Evolutionary conservation across 78 protist species (phyloP).

Genomic region (Tieghemostelium lacteum): DNA sequence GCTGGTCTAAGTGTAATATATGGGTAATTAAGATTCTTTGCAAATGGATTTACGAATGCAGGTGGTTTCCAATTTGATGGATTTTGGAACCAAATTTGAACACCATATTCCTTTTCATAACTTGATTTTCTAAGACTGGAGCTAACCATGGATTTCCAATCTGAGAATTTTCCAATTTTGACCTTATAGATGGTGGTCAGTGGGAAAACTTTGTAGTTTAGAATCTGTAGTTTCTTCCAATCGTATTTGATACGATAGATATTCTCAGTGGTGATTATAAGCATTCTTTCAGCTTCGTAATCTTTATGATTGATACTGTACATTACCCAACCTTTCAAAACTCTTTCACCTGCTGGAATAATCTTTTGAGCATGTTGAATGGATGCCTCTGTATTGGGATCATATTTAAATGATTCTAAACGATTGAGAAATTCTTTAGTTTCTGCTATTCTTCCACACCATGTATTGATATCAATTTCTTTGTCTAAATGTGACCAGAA

Average conservation of each 20-base stretch:
- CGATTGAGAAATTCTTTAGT: conserved; percentile 22
- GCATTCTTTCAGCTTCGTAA: conserved; percentile 28
- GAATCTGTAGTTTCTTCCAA: conserved; percentile 1
- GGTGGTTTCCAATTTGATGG: conserved; percentile 46
- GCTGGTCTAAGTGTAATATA: conserved; percentile 41
- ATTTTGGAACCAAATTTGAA: conserved; percentile 49
- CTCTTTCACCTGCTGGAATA: conserved; percentile 33
- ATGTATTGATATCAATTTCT: conserved; percentile 5
- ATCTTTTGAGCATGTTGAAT: conserved; percentile 28
- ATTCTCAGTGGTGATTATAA: conserved; percentile 9
- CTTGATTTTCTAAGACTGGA: not conserved
- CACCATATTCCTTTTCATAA: conserved; percentile 30
- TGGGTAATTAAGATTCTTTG: conserved; percentile 2
- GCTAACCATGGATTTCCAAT: conserved; percentile 4
- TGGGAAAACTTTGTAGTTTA: conserved; percentile 20
- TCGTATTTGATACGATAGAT: conserved; percentile 32
- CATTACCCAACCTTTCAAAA: conserved; percentile 41
- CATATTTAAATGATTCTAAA: conserved; percentile 14
- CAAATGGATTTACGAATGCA: conserved; percentile 30
- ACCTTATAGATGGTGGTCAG: conserved; percentile 28
- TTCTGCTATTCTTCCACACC: conserved; percentile 23
- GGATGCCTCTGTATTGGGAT: conserved; percentile 12
- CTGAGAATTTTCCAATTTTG: conserved; percentile 10
- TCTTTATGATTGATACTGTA: conserved; percentile 42
- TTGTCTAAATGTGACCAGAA: conserved; percentile 5